phyloP scores from a whole-genome alignment of 495 filamentous ascomycete genomes.

The Penicillium coprophilum region DNA sequence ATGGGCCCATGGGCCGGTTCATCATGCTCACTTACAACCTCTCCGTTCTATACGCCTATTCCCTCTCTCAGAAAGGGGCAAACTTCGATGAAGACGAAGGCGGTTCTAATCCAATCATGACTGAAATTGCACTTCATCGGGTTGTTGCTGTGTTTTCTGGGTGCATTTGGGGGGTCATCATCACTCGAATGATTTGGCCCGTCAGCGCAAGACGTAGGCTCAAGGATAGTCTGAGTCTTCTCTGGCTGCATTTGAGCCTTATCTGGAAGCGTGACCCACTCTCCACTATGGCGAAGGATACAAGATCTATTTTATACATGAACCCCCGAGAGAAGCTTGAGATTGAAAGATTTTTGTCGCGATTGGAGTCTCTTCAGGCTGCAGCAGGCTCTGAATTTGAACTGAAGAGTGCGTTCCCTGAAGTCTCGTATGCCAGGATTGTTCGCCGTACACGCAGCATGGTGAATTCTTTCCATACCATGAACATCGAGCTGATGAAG shows the following conservation, averaged over 20 bases:
- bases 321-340: constrained; percentile 76
- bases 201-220: constrained; percentile 84
- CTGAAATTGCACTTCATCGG: constrained; percentile 86
- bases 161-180: constrained; percentile 87
- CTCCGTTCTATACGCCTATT: constrained; percentile 93
- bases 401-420: constrained; percentile 79
- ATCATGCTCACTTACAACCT: constrained; percentile 95
- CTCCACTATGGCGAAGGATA: constrained; percentile 60
- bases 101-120: constrained; percentile 78
- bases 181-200: constrained; percentile 89
- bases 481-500: constrained; percentile 89
- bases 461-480: constrained; percentile 89
- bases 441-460: constrained; percentile 76
- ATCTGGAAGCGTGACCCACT: constrained; percentile 97
- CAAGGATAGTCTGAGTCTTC: constrained; percentile 77
- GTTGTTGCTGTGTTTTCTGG: constrained; percentile 84
- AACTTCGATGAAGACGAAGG: constrained; percentile 75
- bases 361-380: constrained; percentile 68
- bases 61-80: constrained; percentile 71
- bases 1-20: constrained; percentile 89
- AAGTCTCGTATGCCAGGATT: constrained; percentile 64
- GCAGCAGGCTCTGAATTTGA: constrained; percentile 80
- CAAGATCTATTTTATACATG: constrained; percentile 64
- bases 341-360: constrained; percentile 59
- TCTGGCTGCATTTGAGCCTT: constrained; percentile 92